Evolutionary conservation across 306 rosid genomes (phyloP), one percentile per base, ranked within the genome.

Genomic region (Rosa chinensis): DNA sequence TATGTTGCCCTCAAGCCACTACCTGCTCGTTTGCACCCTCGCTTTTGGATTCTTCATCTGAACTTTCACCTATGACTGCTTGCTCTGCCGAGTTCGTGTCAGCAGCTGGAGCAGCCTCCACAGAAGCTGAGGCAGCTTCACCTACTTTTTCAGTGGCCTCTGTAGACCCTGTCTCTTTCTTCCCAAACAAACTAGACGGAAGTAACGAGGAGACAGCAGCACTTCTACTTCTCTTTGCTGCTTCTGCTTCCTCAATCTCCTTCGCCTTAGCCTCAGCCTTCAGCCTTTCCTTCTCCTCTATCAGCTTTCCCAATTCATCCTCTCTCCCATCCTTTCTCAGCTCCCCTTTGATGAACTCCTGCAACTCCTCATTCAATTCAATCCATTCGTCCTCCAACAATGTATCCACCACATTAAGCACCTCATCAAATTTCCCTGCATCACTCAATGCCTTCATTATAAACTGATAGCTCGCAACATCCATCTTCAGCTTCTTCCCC

Each of bases 401-500:
- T 37, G 70, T 86, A 75, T 91, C 90, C 2, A 90, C 99, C 77
- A 93, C 93, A 58, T 88, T 88, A 75, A 95, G 88, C 76, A 95
- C 87, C 77, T 90, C 98, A 48, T 93, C 92, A 73, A 93, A 73
- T 50, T 90, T 86, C 72, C 96, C 96, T 0, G 45, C 87, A 18
- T 93, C 93, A 17, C 96, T 91, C 73, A 96, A 63, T 23, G 84
- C 97, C 89, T 93, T 91, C 91, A 93, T 88, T 82, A 93, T 90
- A 78, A 91, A 93, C 92, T 91, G 85, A 77, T 90, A 93, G 88
- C 96, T 86, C 4, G 89, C 78, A 81, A 84, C 87, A 79, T 96
- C 97, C 99, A 96, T 90, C 90, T 96, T 96, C 56, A 96, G 92
- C 87, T 96, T 96, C 88, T 87, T 89, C 80, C 89, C 99, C 99